Evolutionary conservation across 129 eudicot genomes (phyloP).

Genomic region (Tagetes erecta): DNA sequence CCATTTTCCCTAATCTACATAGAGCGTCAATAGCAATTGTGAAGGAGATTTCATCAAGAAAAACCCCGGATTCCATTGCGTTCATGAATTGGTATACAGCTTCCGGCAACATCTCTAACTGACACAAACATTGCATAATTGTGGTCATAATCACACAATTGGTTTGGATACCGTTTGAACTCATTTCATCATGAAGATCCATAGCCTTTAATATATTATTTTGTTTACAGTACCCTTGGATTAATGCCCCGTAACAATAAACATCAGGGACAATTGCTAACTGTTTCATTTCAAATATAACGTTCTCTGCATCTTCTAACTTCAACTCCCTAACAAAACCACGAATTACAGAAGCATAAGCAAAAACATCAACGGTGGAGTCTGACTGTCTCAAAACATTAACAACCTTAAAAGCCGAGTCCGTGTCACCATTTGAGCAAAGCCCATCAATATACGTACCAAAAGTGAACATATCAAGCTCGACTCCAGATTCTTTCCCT

Average conservation of each 20-base stretch:
- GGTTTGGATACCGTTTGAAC: constrained; percentile 50
- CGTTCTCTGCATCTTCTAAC: constrained; percentile 58
- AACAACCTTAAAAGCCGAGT: constrained; percentile 42
- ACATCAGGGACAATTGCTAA: constrained; percentile 47
- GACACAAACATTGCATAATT: constrained; percentile 61
- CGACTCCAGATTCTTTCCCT: constrained; percentile 59
- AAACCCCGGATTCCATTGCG: constrained; percentile 40
- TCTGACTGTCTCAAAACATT: constrained; percentile 24
- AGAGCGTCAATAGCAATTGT: constrained; percentile 54
- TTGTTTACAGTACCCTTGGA: constrained; percentile 59
- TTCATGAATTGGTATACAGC: constrained; percentile 45
- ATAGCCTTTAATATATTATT: constrained; percentile 43
- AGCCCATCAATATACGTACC: constrained; percentile 60
- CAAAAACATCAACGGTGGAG: constrained; percentile 40
- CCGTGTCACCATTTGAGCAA: constrained; percentile 51
- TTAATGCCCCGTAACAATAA: constrained; percentile 49
- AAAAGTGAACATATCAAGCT: constrained; percentile 43
- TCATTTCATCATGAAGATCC: constrained; percentile 55
- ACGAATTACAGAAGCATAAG: constrained; percentile 58
- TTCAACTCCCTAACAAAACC: constrained; percentile 59
- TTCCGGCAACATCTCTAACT: constrained; percentile 41
- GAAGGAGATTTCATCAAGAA: constrained; percentile 54
- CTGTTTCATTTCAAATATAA: constrained; percentile 57
- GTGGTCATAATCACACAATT: constrained; percentile 62
- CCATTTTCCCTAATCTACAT: constrained; percentile 55